These are phyloP conservation scores for Malassezia japonica DNA, from an alignment of 1,284 basidiomycete genomes.

Conservation along the genomic window DNA sequence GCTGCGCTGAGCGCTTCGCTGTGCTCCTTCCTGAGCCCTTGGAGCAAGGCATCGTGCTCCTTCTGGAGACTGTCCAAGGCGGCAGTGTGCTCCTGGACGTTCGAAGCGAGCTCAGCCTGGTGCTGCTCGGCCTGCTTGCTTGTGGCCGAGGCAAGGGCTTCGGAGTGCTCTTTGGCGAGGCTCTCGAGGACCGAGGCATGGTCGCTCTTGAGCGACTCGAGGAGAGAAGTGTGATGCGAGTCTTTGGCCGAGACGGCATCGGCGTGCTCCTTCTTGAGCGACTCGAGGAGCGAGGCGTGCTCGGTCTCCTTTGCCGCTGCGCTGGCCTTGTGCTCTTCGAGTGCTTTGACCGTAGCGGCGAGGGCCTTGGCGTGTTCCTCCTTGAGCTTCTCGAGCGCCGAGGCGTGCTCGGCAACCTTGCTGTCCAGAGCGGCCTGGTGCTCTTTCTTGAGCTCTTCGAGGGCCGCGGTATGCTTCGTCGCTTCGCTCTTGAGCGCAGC, in stretches of 20 bases:
- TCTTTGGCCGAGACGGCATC: background rate
- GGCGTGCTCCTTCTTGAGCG: background rate
- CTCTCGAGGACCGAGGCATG: constrained; percentile 15
- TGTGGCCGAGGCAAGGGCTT: background rate
- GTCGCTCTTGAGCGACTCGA: constrained; percentile 14
- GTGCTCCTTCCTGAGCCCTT: background rate
- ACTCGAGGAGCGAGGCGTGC: background rate
- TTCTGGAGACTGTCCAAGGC: background rate
- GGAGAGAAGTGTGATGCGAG: background rate
- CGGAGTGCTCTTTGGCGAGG: constrained; percentile 12
- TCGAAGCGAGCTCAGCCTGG: background rate
- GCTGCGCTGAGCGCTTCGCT: background rate
- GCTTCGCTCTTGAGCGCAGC: background rate
- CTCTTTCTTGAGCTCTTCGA: background rate
- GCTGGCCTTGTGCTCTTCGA: too few relatives aligned
- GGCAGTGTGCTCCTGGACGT: too few relatives aligned
- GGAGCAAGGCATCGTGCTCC: background rate
- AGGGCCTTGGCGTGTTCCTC: background rate
- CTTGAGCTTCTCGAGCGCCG: background rate
- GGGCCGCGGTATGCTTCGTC: background rate
- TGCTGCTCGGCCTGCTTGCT: constrained; percentile 11
- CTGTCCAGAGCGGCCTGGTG: constrained; percentile 1
- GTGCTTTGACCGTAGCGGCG: too few relatives aligned
- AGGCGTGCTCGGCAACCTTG: background rate
- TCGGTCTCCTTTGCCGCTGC: background rate